Evolutionary conservation across 176 grass and related monocot species (phyloP).

Genomic region (Lolium rigidum): DNA sequence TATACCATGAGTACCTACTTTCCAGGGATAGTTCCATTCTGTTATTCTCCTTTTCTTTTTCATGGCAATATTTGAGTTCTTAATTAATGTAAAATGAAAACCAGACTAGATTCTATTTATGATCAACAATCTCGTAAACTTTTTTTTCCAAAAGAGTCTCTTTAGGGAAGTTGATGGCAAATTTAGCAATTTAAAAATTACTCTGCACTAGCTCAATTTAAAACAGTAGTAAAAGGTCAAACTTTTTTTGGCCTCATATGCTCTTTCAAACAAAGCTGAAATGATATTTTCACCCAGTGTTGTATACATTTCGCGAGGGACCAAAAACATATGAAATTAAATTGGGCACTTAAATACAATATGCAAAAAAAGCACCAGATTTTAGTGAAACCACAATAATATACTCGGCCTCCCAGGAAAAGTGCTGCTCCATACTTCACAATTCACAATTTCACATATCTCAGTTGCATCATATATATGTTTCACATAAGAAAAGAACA

Average conservation of each 20-base stretch:
- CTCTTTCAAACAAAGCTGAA: background rate
- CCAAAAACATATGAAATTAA: background rate
- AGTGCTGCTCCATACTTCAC: slow-evolving; percentile 31
- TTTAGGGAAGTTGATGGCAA: background rate
- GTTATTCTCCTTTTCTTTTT: background rate
- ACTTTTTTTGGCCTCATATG: background rate
- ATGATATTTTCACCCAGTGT: background rate
- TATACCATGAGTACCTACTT: background rate
- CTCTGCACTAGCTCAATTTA: background rate
- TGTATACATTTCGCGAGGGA: background rate
- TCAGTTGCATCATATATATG: slow-evolving; percentile 32
- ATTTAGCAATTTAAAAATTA: background rate
- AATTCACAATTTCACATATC: slow-evolving; percentile 34
- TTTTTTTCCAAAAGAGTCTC: slow-evolving; percentile 8
- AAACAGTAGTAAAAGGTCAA: background rate
- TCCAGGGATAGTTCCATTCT: slow-evolving; percentile 16
- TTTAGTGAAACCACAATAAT: background rate
- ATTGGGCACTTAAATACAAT: background rate
- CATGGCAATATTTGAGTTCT: background rate
- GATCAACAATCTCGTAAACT: background rate
- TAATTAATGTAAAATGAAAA: slow-evolving; percentile 18
- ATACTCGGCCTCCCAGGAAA: slow-evolving; percentile 1
- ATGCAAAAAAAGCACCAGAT: background rate
- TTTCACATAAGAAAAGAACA: slow-evolving; percentile 23
- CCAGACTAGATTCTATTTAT: background rate